Percentiles rank a stretch among this genome's conserved stretches.
Conservation (phyloP, 2,329 filamentous ascomycete genomes). For the Byssochlamys sp. region DNA sequence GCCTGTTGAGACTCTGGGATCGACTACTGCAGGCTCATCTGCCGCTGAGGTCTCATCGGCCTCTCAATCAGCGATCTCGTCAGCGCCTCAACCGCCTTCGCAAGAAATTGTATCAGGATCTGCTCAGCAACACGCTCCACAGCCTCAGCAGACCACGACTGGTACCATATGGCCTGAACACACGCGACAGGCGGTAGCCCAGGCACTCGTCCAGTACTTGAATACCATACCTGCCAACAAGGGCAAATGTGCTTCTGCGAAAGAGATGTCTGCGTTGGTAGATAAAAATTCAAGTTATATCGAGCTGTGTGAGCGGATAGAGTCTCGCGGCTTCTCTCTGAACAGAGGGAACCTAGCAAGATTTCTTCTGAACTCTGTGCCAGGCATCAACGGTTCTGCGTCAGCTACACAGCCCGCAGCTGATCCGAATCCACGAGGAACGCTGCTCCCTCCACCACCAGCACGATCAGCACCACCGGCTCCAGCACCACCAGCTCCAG, state of each 20-base stretch:
- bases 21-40: background rate
- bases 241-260: constrained; percentile 26
- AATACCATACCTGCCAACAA: constrained; percentile 34
- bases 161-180: constrained; percentile 42
- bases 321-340: constrained; percentile 40
- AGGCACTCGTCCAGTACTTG: constrained; percentile 41
- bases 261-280: constrained; percentile 39
- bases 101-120: background rate
- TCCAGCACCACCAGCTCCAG: background rate
- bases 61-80: background rate
- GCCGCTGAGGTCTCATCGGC: background rate
- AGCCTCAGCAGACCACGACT: constrained; percentile 4
- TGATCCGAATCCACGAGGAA: background rate
- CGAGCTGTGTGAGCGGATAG: constrained; percentile 45
- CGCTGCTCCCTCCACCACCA: background rate
- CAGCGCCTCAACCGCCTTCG: background rate
- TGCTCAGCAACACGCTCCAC: background rate
- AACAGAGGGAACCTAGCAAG: constrained; percentile 46
- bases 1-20: background rate
- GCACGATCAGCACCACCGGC: too few relatives aligned
- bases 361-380: constrained; percentile 31
- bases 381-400: constrained; percentile 12
- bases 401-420: background rate
- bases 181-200: constrained; percentile 42
- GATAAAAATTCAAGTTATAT: constrained; percentile 47